phyloP scores from a whole-genome alignment of 805 yeast species.

The Candida manassasensis region DNA sequence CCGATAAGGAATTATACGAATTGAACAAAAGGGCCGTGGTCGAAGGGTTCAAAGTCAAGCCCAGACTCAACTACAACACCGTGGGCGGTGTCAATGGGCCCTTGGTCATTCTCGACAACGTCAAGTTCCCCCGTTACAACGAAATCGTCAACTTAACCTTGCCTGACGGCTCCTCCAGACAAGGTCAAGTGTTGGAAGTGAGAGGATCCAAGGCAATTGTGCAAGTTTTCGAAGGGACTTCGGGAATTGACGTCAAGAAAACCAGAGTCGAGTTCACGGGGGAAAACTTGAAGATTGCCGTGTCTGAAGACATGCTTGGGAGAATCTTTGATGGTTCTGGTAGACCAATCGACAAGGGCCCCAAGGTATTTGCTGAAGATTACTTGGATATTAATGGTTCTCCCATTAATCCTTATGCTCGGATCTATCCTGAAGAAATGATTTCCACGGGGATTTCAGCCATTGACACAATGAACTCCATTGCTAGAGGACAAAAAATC shows the following conservation, averaged over 20 bases:
- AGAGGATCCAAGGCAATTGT: conserved; percentile 96
- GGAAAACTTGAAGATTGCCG: conserved; percentile 86
- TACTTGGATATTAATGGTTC: conserved; percentile 98
- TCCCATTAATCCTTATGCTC: conserved; percentile 96
- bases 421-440: conserved; percentile 99
- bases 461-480: conserved; percentile 98
- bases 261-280: conserved; percentile 98
- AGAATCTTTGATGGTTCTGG: conserved; percentile 99
- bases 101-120: conserved; percentile 62
- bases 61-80: conserved; percentile 89
- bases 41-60: conserved; percentile 86
- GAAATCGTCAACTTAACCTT: conserved; percentile 95
- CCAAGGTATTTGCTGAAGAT: conserved; percentile 97
- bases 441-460: conserved; percentile 98
- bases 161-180: conserved; percentile 92
- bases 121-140: conserved; percentile 65
- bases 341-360: conserved; percentile 97
- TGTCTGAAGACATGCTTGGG: conserved; percentile 95
- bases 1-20: conserved; percentile 50
- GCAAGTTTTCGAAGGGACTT: conserved; percentile 98
- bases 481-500: conserved; percentile 99
- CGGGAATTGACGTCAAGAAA: conserved; percentile 97
- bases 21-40: conserved; percentile 89
- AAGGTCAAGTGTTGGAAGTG: conserved; percentile 98
- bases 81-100: conserved; percentile 99